phyloP scores from a whole-genome alignment of 2,329 filamentous ascomycete genomes.

The Aspergillus vadensis region DNA sequence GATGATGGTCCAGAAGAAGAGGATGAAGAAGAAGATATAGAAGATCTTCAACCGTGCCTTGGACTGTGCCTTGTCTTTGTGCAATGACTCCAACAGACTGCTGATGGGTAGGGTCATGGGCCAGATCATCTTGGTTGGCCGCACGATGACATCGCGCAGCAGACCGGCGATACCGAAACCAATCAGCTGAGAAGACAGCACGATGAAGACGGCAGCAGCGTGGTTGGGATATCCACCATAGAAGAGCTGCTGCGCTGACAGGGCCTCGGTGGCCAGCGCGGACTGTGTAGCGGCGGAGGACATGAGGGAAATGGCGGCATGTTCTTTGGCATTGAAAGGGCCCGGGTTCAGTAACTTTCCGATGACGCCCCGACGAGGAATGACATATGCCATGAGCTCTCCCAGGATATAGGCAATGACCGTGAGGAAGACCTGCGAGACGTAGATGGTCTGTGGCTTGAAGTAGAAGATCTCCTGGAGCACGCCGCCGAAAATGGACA shows the following conservation, averaged over 20 bases:
- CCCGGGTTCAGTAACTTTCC: slow-evolving; percentile 3
- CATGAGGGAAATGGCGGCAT: slow-evolving; percentile 6
- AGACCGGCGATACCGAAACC: slow-evolving; percentile 8
- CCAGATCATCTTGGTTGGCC: slow-evolving; percentile 10
- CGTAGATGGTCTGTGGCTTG: slow-evolving; percentile 9
- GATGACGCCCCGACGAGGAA: not conserved
- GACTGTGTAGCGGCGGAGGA: slow-evolving; percentile 7
- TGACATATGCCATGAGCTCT: slow-evolving; percentile 1
- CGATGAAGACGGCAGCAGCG: slow-evolving; percentile 2
- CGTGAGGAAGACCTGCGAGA: slow-evolving; percentile 6
- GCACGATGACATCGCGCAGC: slow-evolving; percentile 7
- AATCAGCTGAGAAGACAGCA: slow-evolving; percentile 4
- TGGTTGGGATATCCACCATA: slow-evolving; percentile 8
- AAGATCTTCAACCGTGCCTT: slow-evolving; percentile 6
- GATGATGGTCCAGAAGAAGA: slow-evolving; percentile 7
- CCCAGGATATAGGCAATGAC: slow-evolving; percentile 5
- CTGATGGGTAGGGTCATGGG: slow-evolving; percentile 6
- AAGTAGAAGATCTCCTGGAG: slow-evolving; percentile 10
- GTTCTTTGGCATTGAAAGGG: slow-evolving; percentile 8
- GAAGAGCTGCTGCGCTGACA: slow-evolving; percentile 7
- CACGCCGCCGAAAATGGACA: slow-evolving; percentile 4
- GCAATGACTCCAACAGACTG: slow-evolving; percentile 5
- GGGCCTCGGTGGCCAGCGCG: slow-evolving; percentile 4
- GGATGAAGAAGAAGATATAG: slow-evolving; percentile 4
- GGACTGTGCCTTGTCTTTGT: not conserved